A percentile compares a stretch with the other conserved stretches of the same genome.
phyloP scores from a whole-genome alignment of 2,329 filamentous ascomycete species.

The Talaromyces sp. region DNA sequence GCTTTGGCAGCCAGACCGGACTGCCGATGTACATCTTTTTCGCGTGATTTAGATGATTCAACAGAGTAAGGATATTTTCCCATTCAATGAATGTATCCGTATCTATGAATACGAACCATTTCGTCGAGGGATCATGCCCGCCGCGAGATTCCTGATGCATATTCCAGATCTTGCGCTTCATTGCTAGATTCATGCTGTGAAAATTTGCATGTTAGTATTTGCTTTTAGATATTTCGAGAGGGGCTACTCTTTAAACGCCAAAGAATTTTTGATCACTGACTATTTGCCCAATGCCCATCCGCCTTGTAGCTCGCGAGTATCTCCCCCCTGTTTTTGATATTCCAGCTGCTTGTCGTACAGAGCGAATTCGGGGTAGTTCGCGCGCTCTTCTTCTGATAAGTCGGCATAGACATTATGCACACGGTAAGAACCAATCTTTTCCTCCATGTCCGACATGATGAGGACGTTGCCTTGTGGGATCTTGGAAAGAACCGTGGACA shows the following conservation, averaged over 20 bases:
- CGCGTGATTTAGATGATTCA: neutral
- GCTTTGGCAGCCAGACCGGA: constrained; percentile 3
- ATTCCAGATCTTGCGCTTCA: constrained; percentile 10
- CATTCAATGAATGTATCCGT: constrained; percentile 11
- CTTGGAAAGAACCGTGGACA: neutral
- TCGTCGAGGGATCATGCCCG: neutral
- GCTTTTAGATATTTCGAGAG: neutral
- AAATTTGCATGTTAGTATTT: neutral
- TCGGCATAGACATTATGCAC: constrained; percentile 10
- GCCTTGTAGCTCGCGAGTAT: constrained; percentile 4
- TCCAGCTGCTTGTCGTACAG: constrained; percentile 10
- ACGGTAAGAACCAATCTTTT: neutral
- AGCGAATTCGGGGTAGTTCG: constrained; percentile 5
- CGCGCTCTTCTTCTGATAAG: constrained; percentile 5
- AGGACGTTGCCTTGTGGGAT: constrained; percentile 2
- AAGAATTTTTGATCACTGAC: neutral
- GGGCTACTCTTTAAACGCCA: neutral
- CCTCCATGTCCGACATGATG: constrained; percentile 11
- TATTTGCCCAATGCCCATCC: constrained; percentile 6
- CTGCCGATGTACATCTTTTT: constrained; percentile 1
- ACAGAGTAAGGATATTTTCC: constrained; percentile 1
- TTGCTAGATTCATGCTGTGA: constrained; percentile 7
- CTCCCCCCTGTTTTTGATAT: constrained; percentile 1
- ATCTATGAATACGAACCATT: constrained; percentile 7
- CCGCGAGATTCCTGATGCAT: constrained; percentile 4